phyloP scores from a whole-genome alignment of 2,329 filamentous ascomycete genomes.

The Colletotrichum sp. region DNA sequence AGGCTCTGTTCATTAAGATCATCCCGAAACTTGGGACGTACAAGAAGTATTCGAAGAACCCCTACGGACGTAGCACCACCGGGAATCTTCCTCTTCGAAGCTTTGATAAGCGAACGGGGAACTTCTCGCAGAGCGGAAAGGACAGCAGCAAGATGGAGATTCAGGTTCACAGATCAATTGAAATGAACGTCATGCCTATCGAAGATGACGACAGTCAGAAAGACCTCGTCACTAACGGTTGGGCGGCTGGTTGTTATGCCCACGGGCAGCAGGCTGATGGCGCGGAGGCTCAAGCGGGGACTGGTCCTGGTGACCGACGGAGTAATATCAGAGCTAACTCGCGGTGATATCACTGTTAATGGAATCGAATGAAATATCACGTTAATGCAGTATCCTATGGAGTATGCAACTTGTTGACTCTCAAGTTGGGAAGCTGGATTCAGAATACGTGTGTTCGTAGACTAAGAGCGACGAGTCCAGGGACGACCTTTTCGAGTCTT shows the following conservation, averaged over 20 bases:
- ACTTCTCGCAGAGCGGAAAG: not conserved
- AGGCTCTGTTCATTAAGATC: slow-evolving; percentile 31
- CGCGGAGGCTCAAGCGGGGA: not conserved
- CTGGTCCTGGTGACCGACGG: not conserved
- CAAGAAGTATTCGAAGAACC: not conserved
- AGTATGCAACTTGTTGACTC: too few species aligned
- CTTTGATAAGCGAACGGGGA: not conserved
- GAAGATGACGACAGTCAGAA: not conserved
- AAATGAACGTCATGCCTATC: not conserved
- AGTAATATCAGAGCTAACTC: not conserved
- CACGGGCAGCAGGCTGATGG: not conserved
- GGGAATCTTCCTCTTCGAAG: not conserved
- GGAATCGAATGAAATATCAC: too few species aligned
- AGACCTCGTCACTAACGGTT: not conserved
- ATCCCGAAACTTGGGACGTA: slow-evolving; percentile 20
- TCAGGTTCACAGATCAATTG: not conserved
- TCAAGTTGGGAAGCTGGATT: too few species aligned
- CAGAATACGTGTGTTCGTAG: too few species aligned
- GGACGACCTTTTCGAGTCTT: too few species aligned
- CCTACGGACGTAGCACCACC: not conserved
- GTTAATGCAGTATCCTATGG: too few species aligned
- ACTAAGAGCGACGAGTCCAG: too few species aligned
- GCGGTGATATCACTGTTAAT: too few species aligned
- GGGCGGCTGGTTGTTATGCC: not conserved
- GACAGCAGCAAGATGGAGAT: not conserved